Conservation (phyloP, 1,284 basidiomycete genomes). For the Coniferiporia sulphurascens region DNA sequence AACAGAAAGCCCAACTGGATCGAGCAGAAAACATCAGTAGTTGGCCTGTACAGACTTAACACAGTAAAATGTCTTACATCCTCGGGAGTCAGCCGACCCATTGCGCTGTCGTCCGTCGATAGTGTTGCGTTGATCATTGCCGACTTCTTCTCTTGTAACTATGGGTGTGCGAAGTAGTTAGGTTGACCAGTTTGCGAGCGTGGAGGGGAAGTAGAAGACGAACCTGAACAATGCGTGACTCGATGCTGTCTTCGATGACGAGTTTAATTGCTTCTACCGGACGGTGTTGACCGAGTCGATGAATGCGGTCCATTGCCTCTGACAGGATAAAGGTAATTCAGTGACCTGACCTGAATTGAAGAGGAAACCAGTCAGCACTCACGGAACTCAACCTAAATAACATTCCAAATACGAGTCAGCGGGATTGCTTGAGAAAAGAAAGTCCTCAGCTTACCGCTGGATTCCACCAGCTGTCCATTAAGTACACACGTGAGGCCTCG, state of each 20-base stretch:
- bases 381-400: conserved; percentile 61
- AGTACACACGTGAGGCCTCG: conserved; percentile 89
- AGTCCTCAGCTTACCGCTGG: conserved; percentile 53
- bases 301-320: conserved; percentile 98
- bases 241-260: conserved; percentile 95
- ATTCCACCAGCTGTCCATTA: conserved; percentile 93
- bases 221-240: conserved; percentile 80
- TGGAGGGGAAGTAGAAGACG: too few species aligned
- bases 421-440: neutral
- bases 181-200: too few species aligned
- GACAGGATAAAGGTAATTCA: conserved; percentile 23
- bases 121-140: conserved; percentile 81
- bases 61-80: conserved; percentile 55
- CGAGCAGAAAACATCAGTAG: conserved; percentile 1
- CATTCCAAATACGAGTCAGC: too few species aligned
- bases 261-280: conserved; percentile 93
- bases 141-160: conserved; percentile 89
- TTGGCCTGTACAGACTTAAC: neutral
- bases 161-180: too few species aligned
- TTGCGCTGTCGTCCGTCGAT: conserved; percentile 79
- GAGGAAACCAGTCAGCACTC: conserved; percentile 28
- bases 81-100: conserved; percentile 85
- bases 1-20: conserved; percentile 70
- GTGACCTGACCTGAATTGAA: conserved; percentile 18
- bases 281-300: conserved; percentile 86